Conservation (phyloP, 495 filamentous ascomycete genomes). For the Penicillium arizonense region DNA sequence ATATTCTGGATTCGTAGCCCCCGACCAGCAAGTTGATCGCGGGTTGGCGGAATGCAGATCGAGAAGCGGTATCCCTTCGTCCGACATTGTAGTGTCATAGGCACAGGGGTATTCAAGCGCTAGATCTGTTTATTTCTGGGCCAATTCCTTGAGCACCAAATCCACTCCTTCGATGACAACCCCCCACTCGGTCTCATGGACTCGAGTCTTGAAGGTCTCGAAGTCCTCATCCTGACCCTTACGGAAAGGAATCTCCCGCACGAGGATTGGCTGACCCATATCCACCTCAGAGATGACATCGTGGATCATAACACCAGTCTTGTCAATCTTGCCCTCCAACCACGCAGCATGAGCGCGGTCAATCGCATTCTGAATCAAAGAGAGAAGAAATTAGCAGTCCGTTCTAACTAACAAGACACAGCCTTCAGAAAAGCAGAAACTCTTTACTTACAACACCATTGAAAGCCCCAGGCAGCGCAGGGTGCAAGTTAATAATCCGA, state of each 20-base stretch:
- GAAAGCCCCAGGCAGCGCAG: slow-evolving; percentile 72
- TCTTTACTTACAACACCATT: slow-evolving; percentile 60
- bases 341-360: slow-evolving; percentile 75
- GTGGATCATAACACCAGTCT: slow-evolving; percentile 93
- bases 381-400: slow-evolving; percentile 1
- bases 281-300: slow-evolving; percentile 85
- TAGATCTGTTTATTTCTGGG: slow-evolving; percentile 25
- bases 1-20: not conserved
- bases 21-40: not conserved
- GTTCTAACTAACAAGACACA: not conserved
- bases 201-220: slow-evolving; percentile 64
- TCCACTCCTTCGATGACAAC: slow-evolving; percentile 67
- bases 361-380: slow-evolving; percentile 57
- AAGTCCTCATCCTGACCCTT: slow-evolving; percentile 61
- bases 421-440: not conserved
- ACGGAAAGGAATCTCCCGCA: slow-evolving; percentile 66
- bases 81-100: not conserved
- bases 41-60: not conserved
- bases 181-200: slow-evolving; percentile 69
- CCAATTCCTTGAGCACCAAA: slow-evolving; percentile 51
- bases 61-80: not conserved
- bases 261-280: slow-evolving; percentile 71
- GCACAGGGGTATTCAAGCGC: slow-evolving; percentile 4
- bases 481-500: slow-evolving; percentile 85
- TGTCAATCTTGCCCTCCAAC: slow-evolving; percentile 65